Evolutionary conservation across 306 rosid genomes (phyloP), one percentile per base, ranked within the genome.

Genomic region (Luffa acutangula): DNA sequence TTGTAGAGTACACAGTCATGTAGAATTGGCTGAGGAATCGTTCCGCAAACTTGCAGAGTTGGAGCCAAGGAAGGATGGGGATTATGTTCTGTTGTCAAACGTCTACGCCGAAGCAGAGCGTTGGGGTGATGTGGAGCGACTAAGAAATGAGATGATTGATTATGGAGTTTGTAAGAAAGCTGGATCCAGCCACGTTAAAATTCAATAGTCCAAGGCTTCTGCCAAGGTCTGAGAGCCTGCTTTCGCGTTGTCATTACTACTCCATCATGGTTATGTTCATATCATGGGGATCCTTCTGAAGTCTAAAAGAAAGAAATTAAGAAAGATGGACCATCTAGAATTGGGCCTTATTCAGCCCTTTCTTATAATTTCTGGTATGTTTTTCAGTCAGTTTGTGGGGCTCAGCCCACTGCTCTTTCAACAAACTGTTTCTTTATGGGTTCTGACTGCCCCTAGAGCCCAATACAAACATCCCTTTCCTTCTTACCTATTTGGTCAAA

Each of bases 21-120:
- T 81, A 14, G 90, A 84, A 65, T 79, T 91, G 84, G 96, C 89
- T n/a, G 85, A 87, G 88, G 79, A 83, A 65, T 62, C 87, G 76
- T 91, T 91, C 87, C 81, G 54, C 71, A 83, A 83, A 65, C 92
- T 91, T 75, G 84, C 83, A 48, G 80, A 77, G 83, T 80, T 85
- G 77, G 85, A 82, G 83, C 54, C 80, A 73, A 84, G 78, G 78
- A 87, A 80, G 46, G 89, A 88, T 83, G 97, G 85, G 80, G 92
- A 89, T 80, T 91, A 87, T 39, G 86, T 91, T 75, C 76, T 89
- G 83, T 80, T 91, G 75, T 89, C 97, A 45, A 91, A 89, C 83
- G 83, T 87, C 71, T 91, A 84, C 62, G 97, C 92, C 25, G 92
- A 89, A 86, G 88, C 83, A 66, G 89, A 79, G 82, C 82, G 87